A percentile compares a stretch with the other conserved stretches of the same genome.
Evolutionary conservation across 2,329 filamentous ascomycete genomes (phyloP).

Genomic region (Ophiostoma sp.): DNA sequence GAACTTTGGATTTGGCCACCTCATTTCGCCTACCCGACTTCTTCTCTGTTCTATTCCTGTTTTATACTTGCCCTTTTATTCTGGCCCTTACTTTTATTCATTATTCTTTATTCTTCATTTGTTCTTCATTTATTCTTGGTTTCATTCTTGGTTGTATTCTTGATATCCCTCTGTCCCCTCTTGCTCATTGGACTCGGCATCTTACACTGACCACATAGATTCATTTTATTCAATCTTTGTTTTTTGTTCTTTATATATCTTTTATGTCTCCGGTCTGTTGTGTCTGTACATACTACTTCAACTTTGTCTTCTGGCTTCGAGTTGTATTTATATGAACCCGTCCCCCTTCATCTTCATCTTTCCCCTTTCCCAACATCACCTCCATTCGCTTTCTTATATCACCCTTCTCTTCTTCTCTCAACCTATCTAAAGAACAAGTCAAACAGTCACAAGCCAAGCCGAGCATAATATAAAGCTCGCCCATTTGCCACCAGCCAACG

Average conservation of each 20-base stretch:
- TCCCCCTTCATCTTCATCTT: conserved; percentile 5
- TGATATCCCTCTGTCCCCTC: neutral
- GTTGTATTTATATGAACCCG: conserved; percentile 24
- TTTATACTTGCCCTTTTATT: neutral
- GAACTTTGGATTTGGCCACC: conserved; percentile 20
- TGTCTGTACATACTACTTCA: neutral
- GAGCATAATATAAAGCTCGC: neutral
- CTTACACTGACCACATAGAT: neutral
- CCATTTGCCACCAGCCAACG: neutral
- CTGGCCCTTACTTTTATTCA: conserved; percentile 1
- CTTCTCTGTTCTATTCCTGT: conserved; percentile 12
- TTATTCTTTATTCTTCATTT: neutral
- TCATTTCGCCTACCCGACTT: conserved; percentile 16
- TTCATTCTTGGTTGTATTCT: neutral
- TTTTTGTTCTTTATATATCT: neutral
- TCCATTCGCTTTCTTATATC: neutral
- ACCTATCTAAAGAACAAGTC: neutral
- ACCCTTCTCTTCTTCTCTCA: neutral
- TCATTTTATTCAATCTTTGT: neutral
- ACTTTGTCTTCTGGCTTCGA: neutral
- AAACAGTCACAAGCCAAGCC: neutral
- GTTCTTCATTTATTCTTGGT: too few relatives aligned
- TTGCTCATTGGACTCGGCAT: neutral
- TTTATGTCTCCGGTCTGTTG: neutral
- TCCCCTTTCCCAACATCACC: neutral